Base-by-base conservation (phyloP, 164 flowering plant genomes). In the Brasenia schreberi region DNA sequence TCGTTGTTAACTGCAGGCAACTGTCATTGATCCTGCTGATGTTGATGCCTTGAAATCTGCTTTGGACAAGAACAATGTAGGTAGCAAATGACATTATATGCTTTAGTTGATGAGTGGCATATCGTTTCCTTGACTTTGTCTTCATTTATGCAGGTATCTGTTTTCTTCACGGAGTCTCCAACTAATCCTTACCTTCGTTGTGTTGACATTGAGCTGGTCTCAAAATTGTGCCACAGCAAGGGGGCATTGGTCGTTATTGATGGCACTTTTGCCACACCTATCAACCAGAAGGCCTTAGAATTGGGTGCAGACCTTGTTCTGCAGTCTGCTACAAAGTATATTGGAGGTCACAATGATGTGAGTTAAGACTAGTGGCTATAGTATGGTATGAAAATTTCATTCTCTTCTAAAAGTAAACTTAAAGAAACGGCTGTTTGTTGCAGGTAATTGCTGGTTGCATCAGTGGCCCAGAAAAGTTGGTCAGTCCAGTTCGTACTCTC, bases 111-210 rank as follows among this genome's bases (percentile, higher is more conserved):
- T 4, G 14, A 43, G n/a, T 9, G 43, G 61, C 14, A 65, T 33
- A 45, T 6, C n/a, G 39, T 11, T 19, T 49, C 61, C 62, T 61
- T 39, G 64, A 6, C 68, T 10, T 49, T 62, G 18, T 18, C 59
- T 42, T 17, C 39, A 62, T 70, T 7, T 11, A 4, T 77, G 75
- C 89, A 95, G 99, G 97, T 89, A 27, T 70, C 85, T 27, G 90
- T 95, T 66, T 95, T 89, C 90, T 95, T 91, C 71, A 88, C 99
- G 4, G 99, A 92, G 76, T 91, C 97, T 67, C 99, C 99, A 59
- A 95, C 99, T 39, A 95, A 95, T 69, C 99, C 99, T 42, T 95
- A 84, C 77, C 85, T 95, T 59, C 83, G 97, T 73, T 89, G 96
- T 74, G 88, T 95, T 66, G 99, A 95, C 73, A 87, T 91, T 70